Percentiles rank a stretch among this genome's conserved stretches.
phyloP scores from a whole-genome alignment of 768 basidiomycete genomes.

The Floccularia luteovirens region DNA sequence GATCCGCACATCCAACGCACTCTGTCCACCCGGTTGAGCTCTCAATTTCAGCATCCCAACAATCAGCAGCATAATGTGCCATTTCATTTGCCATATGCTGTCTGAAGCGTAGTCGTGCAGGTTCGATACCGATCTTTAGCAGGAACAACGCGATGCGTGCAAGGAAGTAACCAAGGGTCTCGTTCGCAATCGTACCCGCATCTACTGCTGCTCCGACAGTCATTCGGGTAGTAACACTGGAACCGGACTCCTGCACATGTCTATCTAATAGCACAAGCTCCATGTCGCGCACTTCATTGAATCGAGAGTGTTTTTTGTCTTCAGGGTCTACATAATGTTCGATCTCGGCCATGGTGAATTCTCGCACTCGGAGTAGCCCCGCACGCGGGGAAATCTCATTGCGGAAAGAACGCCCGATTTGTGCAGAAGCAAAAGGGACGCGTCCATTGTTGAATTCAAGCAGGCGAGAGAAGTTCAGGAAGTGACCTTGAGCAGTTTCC shows the following conservation, averaged over 20 bases:
- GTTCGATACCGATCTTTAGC: conserved; percentile 84
- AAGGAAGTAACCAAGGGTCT: conserved; percentile 97
- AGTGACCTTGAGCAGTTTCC: conserved; percentile 98
- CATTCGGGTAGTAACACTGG: conserved; percentile 55
- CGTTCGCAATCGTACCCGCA: conserved; percentile 84
- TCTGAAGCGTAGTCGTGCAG: conserved; percentile 77
- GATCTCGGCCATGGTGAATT: conserved; percentile 99
- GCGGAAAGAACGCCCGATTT: conserved; percentile 92
- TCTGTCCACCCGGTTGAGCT: conserved; percentile 93
- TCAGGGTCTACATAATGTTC: conserved; percentile 97
- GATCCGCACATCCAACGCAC: conserved; percentile 98
- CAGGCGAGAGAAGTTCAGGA: conserved; percentile 94
- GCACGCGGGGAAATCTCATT: conserved; percentile 98
- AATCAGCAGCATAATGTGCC: conserved; percentile 99
- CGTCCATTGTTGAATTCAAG: conserved; percentile 98
- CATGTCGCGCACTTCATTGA: conserved; percentile 72
- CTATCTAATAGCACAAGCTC: conserved; percentile 75
- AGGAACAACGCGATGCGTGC: conserved; percentile 89
- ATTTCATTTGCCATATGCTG: conserved; percentile 99
- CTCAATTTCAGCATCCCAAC: conserved; percentile 99
- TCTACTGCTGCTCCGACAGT: conserved; percentile 86
- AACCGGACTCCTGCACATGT: conserved; percentile 73
- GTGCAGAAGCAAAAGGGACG: conserved; percentile 94
- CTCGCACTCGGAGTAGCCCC: conserved; percentile 92
- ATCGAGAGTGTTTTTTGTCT: conserved; percentile 84